phyloP scores from a whole-genome alignment of 805 yeast species.

The Metschnikowia continentalis region DNA sequence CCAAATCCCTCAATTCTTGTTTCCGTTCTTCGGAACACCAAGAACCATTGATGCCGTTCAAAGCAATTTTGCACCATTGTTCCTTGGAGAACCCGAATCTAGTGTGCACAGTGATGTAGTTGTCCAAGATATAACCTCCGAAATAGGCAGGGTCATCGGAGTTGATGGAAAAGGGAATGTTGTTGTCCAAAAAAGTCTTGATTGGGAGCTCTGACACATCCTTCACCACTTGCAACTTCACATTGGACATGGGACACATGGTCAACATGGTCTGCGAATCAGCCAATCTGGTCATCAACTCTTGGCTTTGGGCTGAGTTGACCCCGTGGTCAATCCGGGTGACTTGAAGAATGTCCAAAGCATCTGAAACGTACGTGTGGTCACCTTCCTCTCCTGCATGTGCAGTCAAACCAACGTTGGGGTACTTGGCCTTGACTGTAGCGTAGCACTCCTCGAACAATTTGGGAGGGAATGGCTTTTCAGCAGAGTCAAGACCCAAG shows the following conservation, averaged over 20 bases:
- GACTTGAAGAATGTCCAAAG: conserved; percentile 51
- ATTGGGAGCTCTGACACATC: conserved; percentile 68
- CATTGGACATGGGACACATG: conserved; percentile 75
- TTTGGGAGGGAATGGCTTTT: conserved; percentile 72
- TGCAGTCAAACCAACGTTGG: conserved; percentile 64
- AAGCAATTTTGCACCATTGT: conserved; percentile 63
- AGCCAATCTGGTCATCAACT: conserved; percentile 55
- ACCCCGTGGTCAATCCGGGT: conserved; percentile 81
- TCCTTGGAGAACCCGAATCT: conserved; percentile 57
- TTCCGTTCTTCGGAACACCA: conserved; percentile 63
- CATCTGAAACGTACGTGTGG: conserved; percentile 55
- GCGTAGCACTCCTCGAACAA: conserved; percentile 62
- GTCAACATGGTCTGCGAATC: conserved; percentile 54
- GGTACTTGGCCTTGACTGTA: conserved; percentile 43
- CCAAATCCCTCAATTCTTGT: conserved; percentile 40
- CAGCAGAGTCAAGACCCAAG: conserved; percentile 78
- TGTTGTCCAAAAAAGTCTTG: conserved; percentile 51
- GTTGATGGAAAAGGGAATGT: conserved; percentile 71
- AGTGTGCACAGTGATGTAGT: conserved; percentile 62
- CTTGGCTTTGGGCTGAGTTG: conserved; percentile 53
- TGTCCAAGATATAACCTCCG: conserved; percentile 80
- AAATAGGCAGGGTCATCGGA: conserved; percentile 59
- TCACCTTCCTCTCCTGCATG: conserved; percentile 92
- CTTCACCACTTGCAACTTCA: conserved; percentile 68
- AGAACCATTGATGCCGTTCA: conserved; percentile 65